Evolutionary conservation across 495 filamentous ascomycete species (phyloP).

Genomic region (Podospora conica): DNA sequence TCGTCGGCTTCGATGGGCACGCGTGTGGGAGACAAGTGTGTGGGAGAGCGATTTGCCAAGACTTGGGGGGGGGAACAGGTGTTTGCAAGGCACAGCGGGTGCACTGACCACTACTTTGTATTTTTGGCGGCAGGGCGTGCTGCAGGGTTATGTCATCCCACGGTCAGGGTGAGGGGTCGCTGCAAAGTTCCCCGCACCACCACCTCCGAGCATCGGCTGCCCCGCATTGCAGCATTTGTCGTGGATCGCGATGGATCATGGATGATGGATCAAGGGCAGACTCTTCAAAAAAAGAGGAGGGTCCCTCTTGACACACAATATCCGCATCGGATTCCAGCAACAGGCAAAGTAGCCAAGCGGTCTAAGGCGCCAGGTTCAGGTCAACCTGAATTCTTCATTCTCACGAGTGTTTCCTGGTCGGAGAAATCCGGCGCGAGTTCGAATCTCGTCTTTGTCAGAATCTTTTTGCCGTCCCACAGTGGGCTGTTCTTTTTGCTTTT

Average conservation of each 20-base stretch:
- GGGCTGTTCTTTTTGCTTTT: neutral
- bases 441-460: constrained; percentile 32
- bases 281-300: no score
- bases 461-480: neutral
- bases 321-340: neutral
- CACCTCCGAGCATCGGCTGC: neutral
- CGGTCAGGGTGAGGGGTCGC: neutral
- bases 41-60: no score
- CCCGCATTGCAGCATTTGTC: neutral
- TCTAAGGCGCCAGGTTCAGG: constrained; percentile 33
- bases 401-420: constrained; percentile 21
- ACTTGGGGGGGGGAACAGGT: no score
- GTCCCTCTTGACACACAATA: neutral
- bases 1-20: no score
- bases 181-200: neutral
- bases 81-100: no score
- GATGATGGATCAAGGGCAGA: no score
- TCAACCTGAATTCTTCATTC: constrained; percentile 13
- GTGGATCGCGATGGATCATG: neutral
- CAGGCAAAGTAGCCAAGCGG: constrained; percentile 26
- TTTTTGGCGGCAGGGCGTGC: neutral
- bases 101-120: neutral
- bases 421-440: constrained; percentile 29
- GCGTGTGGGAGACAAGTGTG: no score
- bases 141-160: neutral